These are phyloP conservation scores for Juncus inflexus DNA, from an alignment of 176 grass and related monocot genomes.

Conservation along the genomic window DNA sequence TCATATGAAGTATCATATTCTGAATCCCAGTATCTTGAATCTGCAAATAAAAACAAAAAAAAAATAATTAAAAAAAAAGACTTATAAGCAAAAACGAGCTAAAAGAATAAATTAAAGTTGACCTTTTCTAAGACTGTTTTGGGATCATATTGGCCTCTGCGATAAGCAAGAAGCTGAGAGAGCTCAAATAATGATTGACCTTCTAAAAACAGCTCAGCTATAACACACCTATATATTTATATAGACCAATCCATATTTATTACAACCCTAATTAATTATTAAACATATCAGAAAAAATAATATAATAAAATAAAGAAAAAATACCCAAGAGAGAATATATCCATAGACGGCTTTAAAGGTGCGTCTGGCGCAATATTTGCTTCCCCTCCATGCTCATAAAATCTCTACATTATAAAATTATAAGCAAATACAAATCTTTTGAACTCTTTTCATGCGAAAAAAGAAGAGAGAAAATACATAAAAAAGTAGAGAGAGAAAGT, in stretches of 20 bases:
- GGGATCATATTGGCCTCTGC: constrained; percentile 89
- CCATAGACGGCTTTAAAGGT: constrained; percentile 87
- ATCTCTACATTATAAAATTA: constrained; percentile 39
- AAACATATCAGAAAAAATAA: constrained; percentile 10
- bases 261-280: constrained; percentile 18
- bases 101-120: constrained; percentile 14
- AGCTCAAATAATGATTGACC: constrained; percentile 89
- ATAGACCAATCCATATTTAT: background rate
- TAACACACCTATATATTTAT: constrained; percentile 68
- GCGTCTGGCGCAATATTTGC: constrained; percentile 56
- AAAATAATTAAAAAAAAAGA: constrained; percentile 15
- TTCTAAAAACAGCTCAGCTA: constrained; percentile 92
- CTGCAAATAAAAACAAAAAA: constrained; percentile 46
- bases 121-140: constrained; percentile 75
- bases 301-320: constrained; percentile 26
- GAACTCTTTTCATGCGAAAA: constrained; percentile 21
- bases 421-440: constrained; percentile 17
- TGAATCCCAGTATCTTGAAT: constrained; percentile 91
- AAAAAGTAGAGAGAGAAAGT: constrained; percentile 14
- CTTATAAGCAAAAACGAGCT: constrained; percentile 3
- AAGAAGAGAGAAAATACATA: constrained; percentile 9
- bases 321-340: constrained; percentile 96
- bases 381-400: constrained; percentile 86
- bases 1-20: constrained; percentile 99
- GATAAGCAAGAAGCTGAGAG: constrained; percentile 92